These are phyloP conservation scores for Rhododendron mucronatum DNA, from an alignment of 148 eudicot genomes.

Conservation along the genomic window DNA sequence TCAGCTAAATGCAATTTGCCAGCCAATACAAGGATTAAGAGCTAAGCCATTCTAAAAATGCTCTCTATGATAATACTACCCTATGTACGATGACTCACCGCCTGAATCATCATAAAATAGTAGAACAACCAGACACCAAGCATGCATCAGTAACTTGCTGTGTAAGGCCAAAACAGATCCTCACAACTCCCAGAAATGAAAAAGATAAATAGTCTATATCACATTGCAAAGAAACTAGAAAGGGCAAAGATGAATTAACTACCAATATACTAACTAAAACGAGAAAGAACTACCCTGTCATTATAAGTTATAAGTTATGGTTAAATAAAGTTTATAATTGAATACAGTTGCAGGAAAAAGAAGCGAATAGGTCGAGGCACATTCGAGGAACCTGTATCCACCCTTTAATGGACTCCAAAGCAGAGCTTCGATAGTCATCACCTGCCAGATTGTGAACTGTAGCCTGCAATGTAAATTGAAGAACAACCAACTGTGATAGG, in stretches of 20 bases:
- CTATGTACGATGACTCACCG: not conserved
- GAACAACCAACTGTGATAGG: not conserved
- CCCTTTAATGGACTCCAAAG: slow-evolving; percentile 74
- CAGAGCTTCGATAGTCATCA: slow-evolving; percentile 86
- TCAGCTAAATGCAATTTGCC: not conserved
- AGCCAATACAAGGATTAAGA: not conserved
- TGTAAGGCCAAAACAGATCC: not conserved
- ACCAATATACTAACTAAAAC: not conserved
- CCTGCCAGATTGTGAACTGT: slow-evolving; percentile 89
- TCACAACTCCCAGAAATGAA: not conserved
- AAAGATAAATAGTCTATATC: not conserved
- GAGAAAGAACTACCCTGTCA: not conserved
- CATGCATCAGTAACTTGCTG: not conserved
- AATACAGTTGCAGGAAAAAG: not conserved
- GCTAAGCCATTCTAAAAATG: not conserved
- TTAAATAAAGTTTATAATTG: not conserved
- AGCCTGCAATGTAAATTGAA: slow-evolving; percentile 44
- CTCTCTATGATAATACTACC: not conserved
- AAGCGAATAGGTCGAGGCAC: not conserved
- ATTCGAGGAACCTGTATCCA: slow-evolving; percentile 76
- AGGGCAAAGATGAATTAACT: not conserved
- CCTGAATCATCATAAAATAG: not conserved
- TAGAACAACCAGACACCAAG: not conserved
- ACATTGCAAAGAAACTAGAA: not conserved
- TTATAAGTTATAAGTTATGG: not conserved